Evolutionary conservation across 2,329 filamentous ascomycete species (phyloP).

Genomic region (Aspergillus brunneoviolaceus): DNA sequence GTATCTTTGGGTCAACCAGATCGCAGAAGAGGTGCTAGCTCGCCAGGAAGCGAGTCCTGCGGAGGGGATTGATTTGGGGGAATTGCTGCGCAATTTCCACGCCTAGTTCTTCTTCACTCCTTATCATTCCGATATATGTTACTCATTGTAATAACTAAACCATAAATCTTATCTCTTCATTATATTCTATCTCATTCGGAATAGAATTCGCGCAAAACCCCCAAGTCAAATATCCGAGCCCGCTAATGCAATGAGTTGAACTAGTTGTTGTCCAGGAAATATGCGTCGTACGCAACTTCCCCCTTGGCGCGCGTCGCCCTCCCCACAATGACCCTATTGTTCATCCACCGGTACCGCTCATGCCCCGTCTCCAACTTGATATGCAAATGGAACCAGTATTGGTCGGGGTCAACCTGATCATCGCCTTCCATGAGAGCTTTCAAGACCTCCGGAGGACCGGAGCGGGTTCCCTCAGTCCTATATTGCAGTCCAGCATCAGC

Average conservation of each 20-base stretch:
- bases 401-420: constrained; percentile 21
- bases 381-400: constrained; percentile 31
- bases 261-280: constrained; percentile 26
- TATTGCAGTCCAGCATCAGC: not conserved
- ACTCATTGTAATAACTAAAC: not conserved
- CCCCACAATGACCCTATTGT: constrained; percentile 28
- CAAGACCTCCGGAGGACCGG: constrained; percentile 27
- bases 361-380: constrained; percentile 27
- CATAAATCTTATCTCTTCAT: not conserved
- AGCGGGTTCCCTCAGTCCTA: constrained; percentile 29
- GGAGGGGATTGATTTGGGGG: constrained; percentile 27
- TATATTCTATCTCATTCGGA: too few species aligned
- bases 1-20: constrained; percentile 30
- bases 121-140: not conserved
- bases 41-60: constrained; percentile 27
- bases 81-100: constrained; percentile 25
- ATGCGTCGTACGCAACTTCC: constrained; percentile 30
- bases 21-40: constrained; percentile 30
- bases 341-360: constrained; percentile 29
- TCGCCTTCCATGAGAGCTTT: constrained; percentile 27
- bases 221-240: too few species aligned
- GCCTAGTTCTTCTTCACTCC: not conserved
- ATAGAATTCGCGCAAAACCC: not conserved
- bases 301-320: constrained; percentile 25
- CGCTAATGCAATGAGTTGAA: not conserved